Percentiles rank a stretch among this genome's conserved stretches.
phyloP scores from a whole-genome alignment of 805 yeast genomes.

The Saccharomycopsis synnaedendra region DNA sequence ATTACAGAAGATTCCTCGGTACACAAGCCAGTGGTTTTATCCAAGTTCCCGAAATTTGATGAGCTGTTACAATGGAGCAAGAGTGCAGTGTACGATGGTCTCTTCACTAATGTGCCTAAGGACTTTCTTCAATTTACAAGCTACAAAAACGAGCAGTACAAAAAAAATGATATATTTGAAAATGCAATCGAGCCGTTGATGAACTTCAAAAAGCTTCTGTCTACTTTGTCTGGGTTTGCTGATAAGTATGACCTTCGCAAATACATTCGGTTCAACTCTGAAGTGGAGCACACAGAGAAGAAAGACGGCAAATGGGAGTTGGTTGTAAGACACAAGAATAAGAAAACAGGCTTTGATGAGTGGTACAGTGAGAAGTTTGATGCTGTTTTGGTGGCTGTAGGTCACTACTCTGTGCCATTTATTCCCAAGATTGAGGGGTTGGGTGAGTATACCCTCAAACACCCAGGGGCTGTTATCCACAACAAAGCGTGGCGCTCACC shows the following conservation, averaged over 20 bases:
- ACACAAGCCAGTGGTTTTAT: conserved; percentile 9
- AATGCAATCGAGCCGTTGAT: conserved; percentile 23
- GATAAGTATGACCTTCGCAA: conserved; percentile 21
- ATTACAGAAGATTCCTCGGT: conserved; percentile 19
- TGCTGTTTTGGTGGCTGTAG: conserved; percentile 46
- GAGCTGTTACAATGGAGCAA: conserved; percentile 25
- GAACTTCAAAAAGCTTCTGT: conserved; percentile 25
- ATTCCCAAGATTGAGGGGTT: conserved; percentile 42
- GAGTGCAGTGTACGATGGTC: conserved; percentile 26
- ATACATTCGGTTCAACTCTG: conserved; percentile 28
- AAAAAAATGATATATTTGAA: conserved; percentile 11
- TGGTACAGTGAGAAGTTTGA: conserved; percentile 43
- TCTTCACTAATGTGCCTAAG: conserved; percentile 31
- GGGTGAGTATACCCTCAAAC: conserved; percentile 25
- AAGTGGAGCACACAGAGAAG: conserved; percentile 29
- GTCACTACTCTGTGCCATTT: conserved; percentile 46
- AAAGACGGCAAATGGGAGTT: conserved; percentile 29
- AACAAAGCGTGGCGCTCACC: conserved; percentile 27
- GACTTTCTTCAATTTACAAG: conserved; percentile 26
- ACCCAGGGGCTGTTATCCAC: conserved; percentile 27
- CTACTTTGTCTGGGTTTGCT: conserved; percentile 22
- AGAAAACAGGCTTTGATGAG: conserved; percentile 12
- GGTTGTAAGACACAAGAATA: conserved; percentile 20
- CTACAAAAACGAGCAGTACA: conserved; percentile 5
- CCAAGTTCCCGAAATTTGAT: not conserved